Percentiles rank a stretch among this genome's conserved stretches.
Evolutionary conservation across 108 stramenopile genomes (phyloP).

Genomic region (Fragilariopsis cylindrus): DNA sequence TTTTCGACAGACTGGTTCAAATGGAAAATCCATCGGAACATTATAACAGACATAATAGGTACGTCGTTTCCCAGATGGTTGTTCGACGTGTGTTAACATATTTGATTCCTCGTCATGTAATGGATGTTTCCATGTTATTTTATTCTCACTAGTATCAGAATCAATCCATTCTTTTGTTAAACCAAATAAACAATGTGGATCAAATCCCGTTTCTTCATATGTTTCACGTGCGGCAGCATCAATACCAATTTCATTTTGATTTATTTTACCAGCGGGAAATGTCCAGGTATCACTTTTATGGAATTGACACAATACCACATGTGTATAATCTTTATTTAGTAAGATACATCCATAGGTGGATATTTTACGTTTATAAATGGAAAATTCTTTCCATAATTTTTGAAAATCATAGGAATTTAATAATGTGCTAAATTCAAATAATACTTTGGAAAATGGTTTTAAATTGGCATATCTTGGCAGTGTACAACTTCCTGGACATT

Average conservation of each 20-base stretch:
- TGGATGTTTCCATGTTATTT: constrained; percentile 48
- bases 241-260: constrained; percentile 74
- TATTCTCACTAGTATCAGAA: not conserved
- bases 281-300: constrained; percentile 79
- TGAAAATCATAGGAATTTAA: constrained; percentile 56
- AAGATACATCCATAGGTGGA: constrained; percentile 85
- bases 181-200: constrained; percentile 57
- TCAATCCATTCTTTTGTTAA: constrained; percentile 35
- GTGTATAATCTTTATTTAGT: constrained; percentile 52
- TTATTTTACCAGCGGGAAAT: constrained; percentile 86
- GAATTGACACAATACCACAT: constrained; percentile 60
- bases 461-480: constrained; percentile 67
- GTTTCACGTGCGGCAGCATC: constrained; percentile 84
- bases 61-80: constrained; percentile 62
- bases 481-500: not conserved
- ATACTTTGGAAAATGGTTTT: constrained; percentile 63
- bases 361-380: constrained; percentile 73
- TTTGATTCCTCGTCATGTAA: constrained; percentile 44
- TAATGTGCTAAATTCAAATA: constrained; percentile 73
- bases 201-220: constrained; percentile 93
- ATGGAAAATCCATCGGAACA: constrained; percentile 82
- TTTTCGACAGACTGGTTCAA: constrained; percentile 83
- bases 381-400: constrained; percentile 72
- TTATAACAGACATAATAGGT: constrained; percentile 78
- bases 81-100: constrained; percentile 54